phyloP scores from a whole-genome alignment of 2,329 filamentous ascomycete genomes.

The Knufia fluminis region DNA sequence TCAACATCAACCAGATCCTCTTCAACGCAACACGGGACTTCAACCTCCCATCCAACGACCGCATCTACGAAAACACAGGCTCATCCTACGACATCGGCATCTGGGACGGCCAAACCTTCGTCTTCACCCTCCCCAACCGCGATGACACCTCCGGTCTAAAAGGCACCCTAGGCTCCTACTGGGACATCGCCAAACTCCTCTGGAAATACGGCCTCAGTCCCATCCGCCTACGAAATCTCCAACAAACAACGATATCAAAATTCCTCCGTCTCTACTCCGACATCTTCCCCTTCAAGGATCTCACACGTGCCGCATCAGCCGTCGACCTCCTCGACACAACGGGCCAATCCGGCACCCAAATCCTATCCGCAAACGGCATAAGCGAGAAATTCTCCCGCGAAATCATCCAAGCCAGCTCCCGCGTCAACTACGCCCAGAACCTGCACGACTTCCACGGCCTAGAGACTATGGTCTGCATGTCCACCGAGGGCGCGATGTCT shows the following conservation, averaged over 20 bases:
- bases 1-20: constrained; percentile 73
- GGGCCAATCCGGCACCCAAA: constrained; percentile 62
- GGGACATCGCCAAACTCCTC: constrained; percentile 67
- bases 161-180: constrained; percentile 49
- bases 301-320: constrained; percentile 59
- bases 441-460: constrained; percentile 77
- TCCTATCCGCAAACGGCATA: constrained; percentile 60
- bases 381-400: constrained; percentile 61
- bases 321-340: constrained; percentile 60
- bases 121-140: constrained; percentile 54
- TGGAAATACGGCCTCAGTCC: constrained; percentile 82
- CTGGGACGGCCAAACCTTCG: constrained; percentile 72
- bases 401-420: constrained; percentile 79
- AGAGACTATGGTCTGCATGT: constrained; percentile 86
- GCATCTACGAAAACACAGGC: constrained; percentile 40
- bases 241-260: constrained; percentile 58
- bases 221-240: constrained; percentile 60
- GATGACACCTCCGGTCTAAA: constrained; percentile 30
- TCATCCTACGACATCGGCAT: constrained; percentile 55
- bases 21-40: constrained; percentile 63
- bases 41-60: constrained; percentile 51
- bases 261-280: constrained; percentile 74
- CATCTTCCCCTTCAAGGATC: constrained; percentile 71
- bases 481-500: constrained; percentile 70
- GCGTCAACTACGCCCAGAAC: constrained; percentile 93